These are phyloP conservation scores for Diplosphaera chodatii DNA, from an alignment of 139 green algal species.

Conservation along the genomic window DNA sequence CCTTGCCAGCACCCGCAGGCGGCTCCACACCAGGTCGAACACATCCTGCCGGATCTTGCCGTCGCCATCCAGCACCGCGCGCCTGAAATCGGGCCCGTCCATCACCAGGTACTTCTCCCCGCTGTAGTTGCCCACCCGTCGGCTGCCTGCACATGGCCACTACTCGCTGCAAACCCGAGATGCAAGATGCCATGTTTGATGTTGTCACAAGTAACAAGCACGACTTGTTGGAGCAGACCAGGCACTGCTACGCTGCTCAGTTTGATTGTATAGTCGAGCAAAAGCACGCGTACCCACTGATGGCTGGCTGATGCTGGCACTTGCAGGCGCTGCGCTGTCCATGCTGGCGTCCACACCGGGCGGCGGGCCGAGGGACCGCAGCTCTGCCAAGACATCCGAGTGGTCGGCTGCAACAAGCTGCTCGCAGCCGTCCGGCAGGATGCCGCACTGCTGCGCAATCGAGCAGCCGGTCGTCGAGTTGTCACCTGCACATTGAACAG, in stretches of 20 bases:
- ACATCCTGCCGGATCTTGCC: slow-evolving; percentile 48
- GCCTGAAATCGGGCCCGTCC: slow-evolving; percentile 54
- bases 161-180: too few relatives aligned
- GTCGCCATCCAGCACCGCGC: slow-evolving; percentile 42
- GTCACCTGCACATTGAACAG: slow-evolving; percentile 61
- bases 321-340: neutral
- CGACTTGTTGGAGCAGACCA: too few relatives aligned
- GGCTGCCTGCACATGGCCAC: neutral
- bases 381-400: neutral
- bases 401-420: neutral
- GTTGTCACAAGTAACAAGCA: too few relatives aligned
- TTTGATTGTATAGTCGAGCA: too few relatives aligned
- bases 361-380: neutral
- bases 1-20: slow-evolving; percentile 79
- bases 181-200: too few relatives aligned
- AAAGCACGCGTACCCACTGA: too few relatives aligned
- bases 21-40: slow-evolving; percentile 61
- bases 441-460: slow-evolving; percentile 82
- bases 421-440: slow-evolving; percentile 45
- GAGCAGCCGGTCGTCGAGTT: slow-evolving; percentile 76
- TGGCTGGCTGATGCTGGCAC: too few relatives aligned
- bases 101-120: slow-evolving; percentile 32
- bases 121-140: slow-evolving; percentile 16
- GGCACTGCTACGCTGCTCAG: too few relatives aligned
- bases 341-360: neutral